Conservation (phyloP, 345 rosid species). For the Arabidopsis thaliana region TAIR10.1 NC_003070.9:8389001-8389500, state of each 20-base stretch:
- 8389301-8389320: neutral
- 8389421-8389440: neutral
- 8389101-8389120: neutral
- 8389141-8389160: neutral
- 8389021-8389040: neutral
- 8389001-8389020: neutral
- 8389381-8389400: neutral
- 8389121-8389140: neutral
- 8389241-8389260: neutral
- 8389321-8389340: neutral
- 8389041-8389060: neutral
- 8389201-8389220: neutral
- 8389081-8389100: neutral
- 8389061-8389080: neutral
- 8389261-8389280: neutral
- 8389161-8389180: neutral
- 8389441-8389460: neutral
- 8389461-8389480: neutral
- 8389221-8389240: neutral
- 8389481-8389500: neutral
- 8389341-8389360: constrained; percentile 1
- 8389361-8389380: neutral
- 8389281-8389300: neutral
- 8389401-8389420: neutral
- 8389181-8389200: neutral